A percentile compares a stretch with the other conserved stretches of the same genome.
phyloP scores from a whole-genome alignment of 2,329 filamentous ascomycete genomes.

The Taxawa tesnikishii region DNA sequence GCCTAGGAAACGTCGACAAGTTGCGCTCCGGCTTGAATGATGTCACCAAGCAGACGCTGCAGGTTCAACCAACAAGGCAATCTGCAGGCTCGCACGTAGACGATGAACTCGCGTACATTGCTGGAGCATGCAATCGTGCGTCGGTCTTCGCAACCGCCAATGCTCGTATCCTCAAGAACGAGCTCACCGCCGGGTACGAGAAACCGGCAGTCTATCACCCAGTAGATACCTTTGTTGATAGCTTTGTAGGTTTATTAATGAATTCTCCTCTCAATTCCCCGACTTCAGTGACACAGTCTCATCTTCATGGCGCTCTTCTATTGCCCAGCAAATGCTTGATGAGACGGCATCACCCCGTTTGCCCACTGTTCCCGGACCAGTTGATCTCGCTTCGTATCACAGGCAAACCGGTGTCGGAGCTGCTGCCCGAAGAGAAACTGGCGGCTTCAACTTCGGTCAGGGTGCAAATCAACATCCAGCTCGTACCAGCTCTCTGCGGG shows the following conservation, averaged over 20 bases:
- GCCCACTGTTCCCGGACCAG: constrained; percentile 27
- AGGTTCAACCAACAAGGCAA: constrained; percentile 20
- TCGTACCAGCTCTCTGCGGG: constrained; percentile 7
- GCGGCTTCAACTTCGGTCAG: constrained; percentile 9
- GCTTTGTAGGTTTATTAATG: constrained; percentile 18
- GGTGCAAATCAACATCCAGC: constrained; percentile 10
- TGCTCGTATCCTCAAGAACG: constrained; percentile 66
- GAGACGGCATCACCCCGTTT: constrained; percentile 61
- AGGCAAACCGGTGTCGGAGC: too few relatives aligned
- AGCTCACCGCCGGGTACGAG: constrained; percentile 54
- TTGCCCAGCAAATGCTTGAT: constrained; percentile 62
- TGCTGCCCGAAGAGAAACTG: constrained; percentile 1
- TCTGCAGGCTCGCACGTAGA: too few relatives aligned
- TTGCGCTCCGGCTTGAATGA: too few relatives aligned
- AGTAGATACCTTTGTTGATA: constrained; percentile 11
- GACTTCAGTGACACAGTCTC: constrained; percentile 62
- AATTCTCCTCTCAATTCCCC: constrained; percentile 8
- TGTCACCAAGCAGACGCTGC: too few relatives aligned
- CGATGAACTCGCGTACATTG: constrained; percentile 69
- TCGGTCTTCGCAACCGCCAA: constrained; percentile 74
- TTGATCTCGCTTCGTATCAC: too few relatives aligned
- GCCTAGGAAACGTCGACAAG: constrained; percentile 57
- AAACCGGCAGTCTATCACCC: constrained; percentile 11
- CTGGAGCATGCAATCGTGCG: constrained; percentile 73
- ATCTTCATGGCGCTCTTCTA: constrained; percentile 64